Base-by-base conservation (phyloP, 1,139 yeast genomes). In the Petasospora fabianii region DNA sequence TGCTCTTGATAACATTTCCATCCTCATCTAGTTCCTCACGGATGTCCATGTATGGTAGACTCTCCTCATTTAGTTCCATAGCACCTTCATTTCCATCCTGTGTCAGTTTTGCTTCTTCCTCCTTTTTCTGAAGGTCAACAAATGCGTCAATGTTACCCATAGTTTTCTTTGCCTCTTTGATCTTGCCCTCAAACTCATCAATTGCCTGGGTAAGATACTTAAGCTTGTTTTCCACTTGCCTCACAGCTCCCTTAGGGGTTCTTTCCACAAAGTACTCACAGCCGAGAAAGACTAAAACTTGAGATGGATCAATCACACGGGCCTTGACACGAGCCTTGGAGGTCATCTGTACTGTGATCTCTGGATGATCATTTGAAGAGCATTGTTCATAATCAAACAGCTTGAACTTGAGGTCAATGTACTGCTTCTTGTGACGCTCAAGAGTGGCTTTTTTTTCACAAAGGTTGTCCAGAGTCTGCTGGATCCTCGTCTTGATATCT, bases 11-110 rank as follows among this genome's bases (percentile, higher is more conserved):
- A 1, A 87, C 69, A 47, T 83, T 78, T 0, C 80, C 96, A 11
- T 84, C 79, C 1, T 84, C 95, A 58, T 88, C 96, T 30, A 90
- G 61, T 41, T 84, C 88, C 56, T 90, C 97, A 37, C 81, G 71
- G 17, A 88, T 88, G 42, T 88, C 97, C 80, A 88, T 79, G 14
- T 80, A 60, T 0, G 86, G 87, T 4, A 80, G 57, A 0, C 70
- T 77, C 21, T 60, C 62, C 10, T 53, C 56, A 14, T 50, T 44
- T 22, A 24, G 27, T 28, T 17, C 30, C 11, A 33, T 13, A 11
- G 36, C 27, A 13, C 26, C 32, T 4, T 28, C 42, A 24, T 34
- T 28, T 14, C 17, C n/a, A 27, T 22, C 13, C 22, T 37, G 33
- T 26, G 36, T 41, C 7, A 34, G 38, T 17, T 42, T 33, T 8